phyloP scores from a whole-genome alignment of 1,284 basidiomycete genomes.

The Butyriboletus appendiculatus region DNA sequence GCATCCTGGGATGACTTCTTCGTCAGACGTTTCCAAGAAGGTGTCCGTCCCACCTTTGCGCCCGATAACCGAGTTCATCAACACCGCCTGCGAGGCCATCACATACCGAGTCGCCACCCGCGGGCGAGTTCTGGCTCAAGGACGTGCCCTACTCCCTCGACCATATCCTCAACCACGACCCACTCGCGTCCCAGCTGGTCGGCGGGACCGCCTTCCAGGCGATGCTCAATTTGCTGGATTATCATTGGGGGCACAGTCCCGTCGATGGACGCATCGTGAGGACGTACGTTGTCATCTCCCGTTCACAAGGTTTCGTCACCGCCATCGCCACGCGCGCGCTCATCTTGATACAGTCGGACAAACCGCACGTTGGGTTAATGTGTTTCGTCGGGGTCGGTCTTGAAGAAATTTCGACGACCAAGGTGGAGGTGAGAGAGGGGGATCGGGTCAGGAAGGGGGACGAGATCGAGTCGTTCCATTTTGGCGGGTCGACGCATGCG shows the following conservation, averaged over 20 bases:
- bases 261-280: constrained; percentile 51
- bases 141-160: constrained; percentile 47
- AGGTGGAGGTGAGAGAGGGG: too few species aligned
- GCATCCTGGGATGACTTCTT: constrained; percentile 60
- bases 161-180: constrained; percentile 37
- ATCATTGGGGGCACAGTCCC: constrained; percentile 61
- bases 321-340: too few species aligned
- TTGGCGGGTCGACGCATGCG: too few species aligned
- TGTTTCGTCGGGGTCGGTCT: too few species aligned
- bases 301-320: too few species aligned
- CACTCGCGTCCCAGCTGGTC: constrained; percentile 46
- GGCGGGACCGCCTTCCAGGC: constrained; percentile 28
- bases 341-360: too few species aligned
- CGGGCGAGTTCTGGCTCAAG: constrained; percentile 51
- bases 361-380: too few species aligned
- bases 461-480: too few species aligned
- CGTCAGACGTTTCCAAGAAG: constrained; percentile 42
- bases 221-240: constrained; percentile 42
- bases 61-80: constrained; percentile 42
- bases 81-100: constrained; percentile 49
- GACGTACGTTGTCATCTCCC: constrained; percentile 17
- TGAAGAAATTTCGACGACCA: too few species aligned
- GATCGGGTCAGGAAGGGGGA: too few species aligned
- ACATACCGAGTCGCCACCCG: constrained; percentile 40
- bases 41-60: constrained; percentile 37